phyloP scores from a whole-genome alignment of 331 rosid species.

The Cucumis variabilis region DNA sequence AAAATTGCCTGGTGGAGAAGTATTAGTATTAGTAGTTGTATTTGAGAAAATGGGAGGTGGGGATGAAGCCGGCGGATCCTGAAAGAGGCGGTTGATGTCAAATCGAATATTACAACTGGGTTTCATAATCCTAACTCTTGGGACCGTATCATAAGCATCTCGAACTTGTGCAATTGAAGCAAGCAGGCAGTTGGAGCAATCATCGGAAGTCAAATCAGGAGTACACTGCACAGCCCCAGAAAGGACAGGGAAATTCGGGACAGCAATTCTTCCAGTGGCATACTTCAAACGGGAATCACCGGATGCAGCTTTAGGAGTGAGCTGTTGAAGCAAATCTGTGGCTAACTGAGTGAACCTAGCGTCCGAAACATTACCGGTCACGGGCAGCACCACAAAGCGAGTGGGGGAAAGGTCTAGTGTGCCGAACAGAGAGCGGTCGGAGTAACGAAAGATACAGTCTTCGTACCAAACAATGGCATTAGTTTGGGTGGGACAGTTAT shows the following conservation, averaged over 20 bases:
- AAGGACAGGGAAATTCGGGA: neutral
- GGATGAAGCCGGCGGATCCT: neutral
- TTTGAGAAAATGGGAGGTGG: neutral
- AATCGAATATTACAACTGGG: conserved; percentile 43
- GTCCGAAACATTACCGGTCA: neutral
- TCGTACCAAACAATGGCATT: conserved; percentile 49
- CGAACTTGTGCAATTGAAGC: accelerated
- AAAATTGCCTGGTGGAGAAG: neutral
- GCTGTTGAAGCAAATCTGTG: neutral
- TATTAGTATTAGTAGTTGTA: neutral
- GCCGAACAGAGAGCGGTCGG: conserved; percentile 36
- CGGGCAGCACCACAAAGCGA: accelerated
- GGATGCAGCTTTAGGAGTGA: conserved; percentile 20
- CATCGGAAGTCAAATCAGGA: conserved; percentile 24
- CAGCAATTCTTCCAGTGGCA: neutral
- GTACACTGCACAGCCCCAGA: conserved; percentile 39
- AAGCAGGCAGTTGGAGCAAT: conserved; percentile 32
- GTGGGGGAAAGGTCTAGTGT: neutral
- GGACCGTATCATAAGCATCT: neutral
- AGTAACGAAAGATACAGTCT: conserved; percentile 56
- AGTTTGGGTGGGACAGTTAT: conserved; percentile 37
- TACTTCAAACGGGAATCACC: conserved; percentile 11
- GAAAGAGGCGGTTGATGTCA: conserved; percentile 4
- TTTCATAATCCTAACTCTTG: conserved; percentile 11
- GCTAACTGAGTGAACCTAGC: neutral